These are phyloP conservation scores for Botrytis deweyae DNA, from an alignment of 2,329 filamentous ascomycete genomes.

Conservation along the genomic window DNA sequence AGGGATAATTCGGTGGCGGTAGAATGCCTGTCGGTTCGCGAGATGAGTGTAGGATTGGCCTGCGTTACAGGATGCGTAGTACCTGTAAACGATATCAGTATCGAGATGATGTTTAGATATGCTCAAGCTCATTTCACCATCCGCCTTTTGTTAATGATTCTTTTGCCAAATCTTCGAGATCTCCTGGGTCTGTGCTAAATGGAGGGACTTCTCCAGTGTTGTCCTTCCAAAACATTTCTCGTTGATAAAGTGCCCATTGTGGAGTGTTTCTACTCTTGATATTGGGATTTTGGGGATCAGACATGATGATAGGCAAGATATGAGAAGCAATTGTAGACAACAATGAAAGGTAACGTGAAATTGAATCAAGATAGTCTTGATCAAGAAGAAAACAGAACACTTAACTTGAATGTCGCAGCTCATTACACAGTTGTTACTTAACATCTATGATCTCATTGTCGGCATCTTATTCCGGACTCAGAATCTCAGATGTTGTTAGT, in stretches of 20 bases:
- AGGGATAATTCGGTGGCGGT: slow-evolving; percentile 61
- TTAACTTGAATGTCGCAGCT: background rate
- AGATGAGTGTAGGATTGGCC: slow-evolving; percentile 51
- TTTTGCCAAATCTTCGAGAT: slow-evolving; percentile 58
- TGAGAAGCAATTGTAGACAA: background rate
- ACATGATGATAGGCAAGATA: slow-evolving; percentile 26
- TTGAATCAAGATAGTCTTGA: background rate
- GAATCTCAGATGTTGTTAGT: background rate
- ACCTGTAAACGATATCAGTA: slow-evolving; percentile 35
- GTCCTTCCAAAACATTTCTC: slow-evolving; percentile 53
- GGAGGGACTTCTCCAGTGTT: slow-evolving; percentile 49
- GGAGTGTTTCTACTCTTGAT: slow-evolving; percentile 50
- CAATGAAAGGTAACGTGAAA: background rate
- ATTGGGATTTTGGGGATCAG: slow-evolving; percentile 53
- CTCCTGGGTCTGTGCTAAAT: slow-evolving; percentile 57
- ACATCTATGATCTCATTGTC: slow-evolving; percentile 18
- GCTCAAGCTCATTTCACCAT: slow-evolving; percentile 43
- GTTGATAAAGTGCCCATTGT: slow-evolving; percentile 55
- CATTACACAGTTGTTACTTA: background rate
- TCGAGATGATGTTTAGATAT: background rate
- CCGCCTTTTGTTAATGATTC: slow-evolving; percentile 56
- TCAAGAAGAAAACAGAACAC: background rate
- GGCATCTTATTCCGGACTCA: background rate
- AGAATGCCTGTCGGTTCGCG: slow-evolving; percentile 64
- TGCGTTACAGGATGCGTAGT: slow-evolving; percentile 57